phyloP scores from a whole-genome alignment of 495 filamentous ascomycete species.

The Neurospora intermedia region DNA sequence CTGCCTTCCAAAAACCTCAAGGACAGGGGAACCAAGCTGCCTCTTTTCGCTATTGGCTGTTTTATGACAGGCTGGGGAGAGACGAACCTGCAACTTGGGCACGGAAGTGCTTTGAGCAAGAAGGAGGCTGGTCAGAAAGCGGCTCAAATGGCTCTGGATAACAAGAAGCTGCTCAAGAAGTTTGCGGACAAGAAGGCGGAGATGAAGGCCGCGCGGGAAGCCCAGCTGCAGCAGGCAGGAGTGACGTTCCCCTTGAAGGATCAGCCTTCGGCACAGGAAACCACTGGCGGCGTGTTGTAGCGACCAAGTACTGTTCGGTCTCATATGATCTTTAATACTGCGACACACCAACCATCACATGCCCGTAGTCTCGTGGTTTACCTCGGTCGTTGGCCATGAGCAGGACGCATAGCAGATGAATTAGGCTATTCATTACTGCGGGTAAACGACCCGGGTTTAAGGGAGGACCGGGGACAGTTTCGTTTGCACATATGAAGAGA shows the following conservation, averaged over 20 bases:
- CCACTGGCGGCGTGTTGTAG: background rate
- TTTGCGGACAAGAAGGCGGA: conserved; percentile 42
- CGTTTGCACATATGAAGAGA: background rate
- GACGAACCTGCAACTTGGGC: conserved; percentile 50
- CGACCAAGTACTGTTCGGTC: background rate
- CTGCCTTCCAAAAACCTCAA: conserved; percentile 41
- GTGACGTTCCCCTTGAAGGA: background rate
- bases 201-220: conserved; percentile 14
- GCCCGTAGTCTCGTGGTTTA: background rate
- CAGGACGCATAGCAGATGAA: background rate
- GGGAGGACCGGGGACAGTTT: background rate
- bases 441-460: background rate
- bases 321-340: background rate
- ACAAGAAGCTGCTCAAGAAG: conserved; percentile 45
- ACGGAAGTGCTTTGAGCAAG: conserved; percentile 58
- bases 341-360: background rate
- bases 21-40: conserved; percentile 46
- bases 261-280: background rate
- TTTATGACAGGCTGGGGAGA: conserved; percentile 68
- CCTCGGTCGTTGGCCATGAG: background rate
- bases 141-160: conserved; percentile 52
- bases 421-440: background rate
- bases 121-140: conserved; percentile 63
- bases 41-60: conserved; percentile 54
- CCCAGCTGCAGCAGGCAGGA: conserved; percentile 5